Evolutionary conservation across 805 yeast species (phyloP).

Genomic region (Diddensiella santjacobensis): DNA sequence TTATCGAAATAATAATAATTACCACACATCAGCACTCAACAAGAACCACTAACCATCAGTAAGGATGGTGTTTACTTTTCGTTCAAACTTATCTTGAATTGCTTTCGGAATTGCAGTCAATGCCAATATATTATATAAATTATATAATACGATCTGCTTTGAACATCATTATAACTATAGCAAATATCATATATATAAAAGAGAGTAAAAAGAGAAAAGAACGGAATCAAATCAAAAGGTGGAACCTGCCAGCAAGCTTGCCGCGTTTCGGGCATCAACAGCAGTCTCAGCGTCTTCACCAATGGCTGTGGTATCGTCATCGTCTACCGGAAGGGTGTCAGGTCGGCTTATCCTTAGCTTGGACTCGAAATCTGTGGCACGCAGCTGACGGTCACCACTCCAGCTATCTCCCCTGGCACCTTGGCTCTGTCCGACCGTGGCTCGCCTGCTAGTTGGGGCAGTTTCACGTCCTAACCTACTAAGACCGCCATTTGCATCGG

Average conservation of each 20-base stretch:
- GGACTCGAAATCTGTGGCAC: constrained; percentile 17
- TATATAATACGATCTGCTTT: too few species aligned
- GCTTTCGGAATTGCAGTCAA: too few species aligned
- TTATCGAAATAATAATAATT: too few species aligned
- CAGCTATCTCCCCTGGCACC: constrained; percentile 52
- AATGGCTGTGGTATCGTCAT: constrained; percentile 24
- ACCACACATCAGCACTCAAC: too few species aligned
- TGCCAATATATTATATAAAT: too few species aligned
- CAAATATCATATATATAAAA: too few species aligned
- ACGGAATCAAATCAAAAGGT: constrained; percentile 41
- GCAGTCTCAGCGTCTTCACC: constrained; percentile 34
- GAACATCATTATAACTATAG: too few species aligned
- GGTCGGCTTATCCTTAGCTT: background rate
- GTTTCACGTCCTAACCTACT: constrained; percentile 76
- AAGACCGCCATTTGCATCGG: constrained; percentile 75
- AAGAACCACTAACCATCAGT: too few species aligned
- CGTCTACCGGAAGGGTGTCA: constrained; percentile 12
- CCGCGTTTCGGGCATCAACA: constrained; percentile 82
- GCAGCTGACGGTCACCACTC: constrained; percentile 48
- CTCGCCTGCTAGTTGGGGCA: constrained; percentile 37
- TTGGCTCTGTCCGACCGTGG: constrained; percentile 40
- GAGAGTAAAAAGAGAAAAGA: background rate
- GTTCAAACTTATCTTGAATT: too few species aligned
- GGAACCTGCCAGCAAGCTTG: constrained; percentile 70
- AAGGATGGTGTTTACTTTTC: too few species aligned